These are phyloP conservation scores for Mortierella antarctica DNA, from an alignment of 192 early-diverging fungal genomes.

Conservation along the genomic window DNA sequence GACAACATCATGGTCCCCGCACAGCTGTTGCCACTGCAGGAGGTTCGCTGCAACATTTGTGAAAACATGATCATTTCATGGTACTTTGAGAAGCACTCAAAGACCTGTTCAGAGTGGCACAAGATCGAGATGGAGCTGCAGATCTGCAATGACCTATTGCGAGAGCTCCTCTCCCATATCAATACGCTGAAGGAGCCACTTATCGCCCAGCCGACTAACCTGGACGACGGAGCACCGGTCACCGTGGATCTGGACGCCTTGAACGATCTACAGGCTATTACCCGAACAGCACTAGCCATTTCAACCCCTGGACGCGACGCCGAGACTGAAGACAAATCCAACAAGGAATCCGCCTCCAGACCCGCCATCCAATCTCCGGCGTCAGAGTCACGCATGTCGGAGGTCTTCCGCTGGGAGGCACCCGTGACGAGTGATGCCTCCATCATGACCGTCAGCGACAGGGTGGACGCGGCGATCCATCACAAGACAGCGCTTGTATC, in stretches of 20 bases:
- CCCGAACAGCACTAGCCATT: constrained; percentile 59
- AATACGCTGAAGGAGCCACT: constrained; percentile 38
- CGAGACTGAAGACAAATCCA: constrained; percentile 30
- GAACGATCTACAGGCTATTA: constrained; percentile 53
- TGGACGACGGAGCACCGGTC: constrained; percentile 5
- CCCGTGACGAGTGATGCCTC: constrained; percentile 38
- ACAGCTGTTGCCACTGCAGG: constrained; percentile 48
- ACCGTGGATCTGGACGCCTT: constrained; percentile 39
- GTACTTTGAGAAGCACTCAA: constrained; percentile 81
- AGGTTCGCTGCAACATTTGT: constrained; percentile 82
- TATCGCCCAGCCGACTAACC: not conserved
- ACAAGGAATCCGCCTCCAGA: constrained; percentile 11
- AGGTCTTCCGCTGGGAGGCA: constrained; percentile 61
- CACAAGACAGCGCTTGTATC: constrained; percentile 43
- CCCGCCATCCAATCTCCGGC: constrained; percentile 57
- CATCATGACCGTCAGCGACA: constrained; percentile 28
- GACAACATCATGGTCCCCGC: constrained; percentile 24
- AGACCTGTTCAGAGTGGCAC: constrained; percentile 78
- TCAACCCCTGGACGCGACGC: constrained; percentile 58
- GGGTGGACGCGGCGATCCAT: constrained; percentile 41
- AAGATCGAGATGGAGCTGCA: constrained; percentile 80
- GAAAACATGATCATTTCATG: constrained; percentile 75
- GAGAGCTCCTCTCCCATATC: constrained; percentile 64
- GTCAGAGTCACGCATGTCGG: constrained; percentile 62
- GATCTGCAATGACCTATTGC: constrained; percentile 78